Percentiles rank a stretch among this genome's conserved stretches.
These are phyloP conservation scores for Trypanosoma boissoni DNA, from an alignment of 208 protist genomes.

Conservation along the genomic window DNA sequence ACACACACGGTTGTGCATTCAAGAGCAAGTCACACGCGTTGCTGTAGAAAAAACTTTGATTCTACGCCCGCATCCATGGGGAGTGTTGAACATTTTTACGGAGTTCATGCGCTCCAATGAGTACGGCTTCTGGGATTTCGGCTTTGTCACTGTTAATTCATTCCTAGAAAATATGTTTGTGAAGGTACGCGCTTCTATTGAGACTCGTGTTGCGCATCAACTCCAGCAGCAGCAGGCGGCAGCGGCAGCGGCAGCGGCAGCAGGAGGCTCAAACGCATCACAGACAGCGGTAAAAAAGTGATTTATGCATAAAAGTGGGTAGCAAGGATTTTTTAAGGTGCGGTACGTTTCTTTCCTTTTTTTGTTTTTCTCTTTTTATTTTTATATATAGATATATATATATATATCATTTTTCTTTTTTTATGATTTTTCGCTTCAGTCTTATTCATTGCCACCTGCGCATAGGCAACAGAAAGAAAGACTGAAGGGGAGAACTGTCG, in stretches of 20 bases:
- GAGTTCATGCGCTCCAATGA: conserved; percentile 97
- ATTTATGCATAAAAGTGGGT: too few species aligned
- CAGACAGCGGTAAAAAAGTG: too few species aligned
- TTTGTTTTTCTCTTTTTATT: not conserved
- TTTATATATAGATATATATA: not conserved
- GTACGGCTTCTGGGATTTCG: conserved; percentile 95
- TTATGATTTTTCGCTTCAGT: too few species aligned
- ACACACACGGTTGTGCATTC: conserved; percentile 80
- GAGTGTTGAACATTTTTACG: conserved; percentile 99
- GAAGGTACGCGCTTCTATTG: conserved; percentile 81
- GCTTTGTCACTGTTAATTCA: conserved; percentile 88
- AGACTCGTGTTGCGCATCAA: conserved; percentile 34
- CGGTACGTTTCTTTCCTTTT: not conserved
- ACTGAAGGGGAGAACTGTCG: too few species aligned
- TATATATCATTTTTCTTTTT: too few species aligned
- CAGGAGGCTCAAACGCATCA: too few species aligned
- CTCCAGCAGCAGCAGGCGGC: conserved; percentile 19
- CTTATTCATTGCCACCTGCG: too few species aligned
- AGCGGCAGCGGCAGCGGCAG: conserved; percentile 14
- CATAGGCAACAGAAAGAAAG: too few species aligned
- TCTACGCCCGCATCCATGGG: conserved; percentile 98
- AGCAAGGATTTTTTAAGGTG: too few species aligned
- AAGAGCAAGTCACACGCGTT: conserved; percentile 97
- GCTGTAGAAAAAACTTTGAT: conserved; percentile 98
- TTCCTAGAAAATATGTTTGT: conserved; percentile 95